Conservation (phyloP, 768 basidiomycete genomes). For the Agrocybe chaxingu region DNA sequence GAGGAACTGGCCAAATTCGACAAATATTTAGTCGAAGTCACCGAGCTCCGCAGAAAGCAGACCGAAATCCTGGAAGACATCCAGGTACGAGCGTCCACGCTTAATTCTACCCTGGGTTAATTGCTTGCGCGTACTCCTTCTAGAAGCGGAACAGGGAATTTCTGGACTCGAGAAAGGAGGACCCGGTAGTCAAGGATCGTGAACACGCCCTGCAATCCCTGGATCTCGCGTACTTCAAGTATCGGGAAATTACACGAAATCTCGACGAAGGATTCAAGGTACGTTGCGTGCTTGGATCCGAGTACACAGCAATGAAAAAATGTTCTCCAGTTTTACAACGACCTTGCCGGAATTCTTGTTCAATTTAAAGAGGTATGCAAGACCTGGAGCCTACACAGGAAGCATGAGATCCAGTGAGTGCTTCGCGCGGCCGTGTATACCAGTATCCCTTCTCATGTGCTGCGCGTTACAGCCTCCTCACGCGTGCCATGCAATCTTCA, state of each 20-base stretch:
- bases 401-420: conserved; percentile 73
- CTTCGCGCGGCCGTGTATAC: neutral
- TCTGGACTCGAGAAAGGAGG: conserved; percentile 73
- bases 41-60: conserved; percentile 54
- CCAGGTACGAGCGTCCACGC: conserved; percentile 46
- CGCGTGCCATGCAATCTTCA: conserved; percentile 34
- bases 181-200: conserved; percentile 73
- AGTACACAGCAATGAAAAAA: neutral
- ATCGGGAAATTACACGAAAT: conserved; percentile 80
- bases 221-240: conserved; percentile 84
- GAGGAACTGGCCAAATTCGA: conserved; percentile 82
- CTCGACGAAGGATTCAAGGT: conserved; percentile 88
- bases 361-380: conserved; percentile 77
- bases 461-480: conserved; percentile 34
- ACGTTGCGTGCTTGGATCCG: conserved; percentile 6
- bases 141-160: conserved; percentile 69
- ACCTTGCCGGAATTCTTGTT: conserved; percentile 66
- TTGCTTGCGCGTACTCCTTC: neutral
- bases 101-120: neutral
- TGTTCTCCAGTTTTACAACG: conserved; percentile 80
- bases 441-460: conserved; percentile 2
- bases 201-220: conserved; percentile 80
- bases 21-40: conserved; percentile 61
- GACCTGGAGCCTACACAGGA: conserved; percentile 68
- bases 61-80: conserved; percentile 62